Conservation (phyloP, 805 yeast species). For the Suhomyces xylopsoci region DNA sequence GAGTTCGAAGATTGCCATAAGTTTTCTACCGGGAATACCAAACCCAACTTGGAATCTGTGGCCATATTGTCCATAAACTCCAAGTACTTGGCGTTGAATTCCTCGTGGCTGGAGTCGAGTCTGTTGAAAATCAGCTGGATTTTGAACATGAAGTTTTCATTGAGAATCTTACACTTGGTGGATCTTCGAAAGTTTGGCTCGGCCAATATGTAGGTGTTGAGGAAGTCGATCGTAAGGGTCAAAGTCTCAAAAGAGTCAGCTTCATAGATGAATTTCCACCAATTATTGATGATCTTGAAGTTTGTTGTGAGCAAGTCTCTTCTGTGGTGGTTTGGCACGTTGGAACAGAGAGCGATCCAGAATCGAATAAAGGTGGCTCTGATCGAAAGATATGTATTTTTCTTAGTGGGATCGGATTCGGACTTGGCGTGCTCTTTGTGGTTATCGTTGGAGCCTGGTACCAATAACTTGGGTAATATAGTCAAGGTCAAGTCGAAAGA, state of each 20-base stretch:
- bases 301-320: conserved; percentile 58
- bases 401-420: conserved; percentile 17
- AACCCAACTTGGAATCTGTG: conserved; percentile 49
- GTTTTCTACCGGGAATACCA: conserved; percentile 45
- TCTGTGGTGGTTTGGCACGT: conserved; percentile 54
- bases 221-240: conserved; percentile 39
- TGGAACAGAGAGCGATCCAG: conserved; percentile 51
- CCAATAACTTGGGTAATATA: conserved; percentile 57
- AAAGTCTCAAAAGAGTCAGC: conserved; percentile 49
- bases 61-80: conserved; percentile 48
- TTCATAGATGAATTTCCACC: conserved; percentile 62
- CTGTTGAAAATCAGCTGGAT: conserved; percentile 47
- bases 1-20: conserved; percentile 39
- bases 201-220: conserved; percentile 49
- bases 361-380: conserved; percentile 61
- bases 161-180: conserved; percentile 71
- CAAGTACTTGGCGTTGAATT: conserved; percentile 33
- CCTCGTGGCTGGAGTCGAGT: conserved; percentile 23
- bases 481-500: conserved; percentile 66
- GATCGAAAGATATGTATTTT: conserved; percentile 38
- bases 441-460: conserved; percentile 40
- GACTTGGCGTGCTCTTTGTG: conserved; percentile 26
- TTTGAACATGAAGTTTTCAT: conserved; percentile 67
- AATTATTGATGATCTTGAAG: conserved; percentile 54
- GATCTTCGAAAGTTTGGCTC: conserved; percentile 63